These are phyloP conservation scores for Gardenia jasminoides DNA, from an alignment of 257 asterid species.

Conservation along the genomic window DNA sequence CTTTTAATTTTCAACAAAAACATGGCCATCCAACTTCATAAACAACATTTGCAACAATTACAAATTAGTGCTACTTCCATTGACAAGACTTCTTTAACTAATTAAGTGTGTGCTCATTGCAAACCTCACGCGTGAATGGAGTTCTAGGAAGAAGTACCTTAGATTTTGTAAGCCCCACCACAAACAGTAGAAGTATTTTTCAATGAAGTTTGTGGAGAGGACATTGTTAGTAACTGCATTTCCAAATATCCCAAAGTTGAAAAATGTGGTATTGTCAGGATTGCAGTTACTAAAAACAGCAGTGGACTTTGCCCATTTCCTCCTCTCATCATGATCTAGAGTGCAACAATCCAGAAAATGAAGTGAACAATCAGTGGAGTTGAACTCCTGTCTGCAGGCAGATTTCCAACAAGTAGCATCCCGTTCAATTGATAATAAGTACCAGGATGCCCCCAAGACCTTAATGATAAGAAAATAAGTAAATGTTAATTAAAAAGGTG, in stretches of 20 bases:
- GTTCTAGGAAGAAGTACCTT: conserved; percentile 41
- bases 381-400: conserved; percentile 57
- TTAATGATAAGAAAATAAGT: conserved; percentile 19
- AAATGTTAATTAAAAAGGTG: neutral
- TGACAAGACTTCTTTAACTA: neutral
- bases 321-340: conserved; percentile 40
- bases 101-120: neutral
- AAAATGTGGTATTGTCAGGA: conserved; percentile 51
- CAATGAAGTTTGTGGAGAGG: conserved; percentile 57
- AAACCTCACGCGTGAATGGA: neutral
- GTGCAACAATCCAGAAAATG: conserved; percentile 68
- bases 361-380: conserved; percentile 45
- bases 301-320: conserved; percentile 52
- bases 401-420: conserved; percentile 75
- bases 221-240: conserved; percentile 63
- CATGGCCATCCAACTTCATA: neutral
- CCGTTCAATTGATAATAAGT: conserved; percentile 63
- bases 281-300: conserved; percentile 55
- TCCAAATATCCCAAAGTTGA: conserved; percentile 67
- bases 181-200: conserved; percentile 80
- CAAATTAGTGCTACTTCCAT: neutral
- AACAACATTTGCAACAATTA: neutral
- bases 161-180: conserved; percentile 95
- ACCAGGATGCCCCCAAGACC: conserved; percentile 91
- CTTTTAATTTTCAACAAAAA: neutral